These are phyloP conservation scores for Catenaria anguillulae DNA, from an alignment of 371 early-diverging fungal species.

Conservation along the genomic window DNA sequence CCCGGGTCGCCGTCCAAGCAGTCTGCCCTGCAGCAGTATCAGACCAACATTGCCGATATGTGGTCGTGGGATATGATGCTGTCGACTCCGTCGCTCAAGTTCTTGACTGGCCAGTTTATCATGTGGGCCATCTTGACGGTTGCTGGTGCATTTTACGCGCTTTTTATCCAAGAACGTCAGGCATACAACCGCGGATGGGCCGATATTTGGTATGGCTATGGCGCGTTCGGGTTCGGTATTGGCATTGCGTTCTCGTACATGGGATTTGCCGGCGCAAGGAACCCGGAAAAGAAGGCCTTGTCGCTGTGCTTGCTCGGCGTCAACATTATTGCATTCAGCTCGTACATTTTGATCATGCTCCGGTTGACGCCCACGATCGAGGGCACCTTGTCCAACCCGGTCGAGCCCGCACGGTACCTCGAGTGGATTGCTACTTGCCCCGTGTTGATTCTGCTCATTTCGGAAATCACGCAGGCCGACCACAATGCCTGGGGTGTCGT, in stretches of 20 bases:
- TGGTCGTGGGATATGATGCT: not conserved
- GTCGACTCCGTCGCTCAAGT: slow-evolving; percentile 6
- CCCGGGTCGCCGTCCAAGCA: too few species aligned
- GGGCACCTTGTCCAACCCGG: slow-evolving; percentile 14
- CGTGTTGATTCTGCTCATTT: slow-evolving; percentile 17
- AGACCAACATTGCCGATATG: not conserved
- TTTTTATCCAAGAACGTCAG: not conserved
- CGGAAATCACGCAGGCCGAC: slow-evolving; percentile 16
- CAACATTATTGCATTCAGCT: slow-evolving; percentile 9
- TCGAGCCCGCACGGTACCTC: slow-evolving; percentile 18
- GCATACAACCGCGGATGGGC: slow-evolving; percentile 6
- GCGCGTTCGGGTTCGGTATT: slow-evolving; percentile 2
- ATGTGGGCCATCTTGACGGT: not conserved
- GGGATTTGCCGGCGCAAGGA: not conserved
- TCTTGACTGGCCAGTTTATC: not conserved
- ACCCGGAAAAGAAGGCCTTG: slow-evolving; percentile 4
- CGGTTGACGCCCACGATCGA: slow-evolving; percentile 14
- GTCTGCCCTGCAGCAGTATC: not conserved
- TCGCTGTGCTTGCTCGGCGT: slow-evolving; percentile 7
- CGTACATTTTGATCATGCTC: slow-evolving; percentile 12
- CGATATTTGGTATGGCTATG: slow-evolving; percentile 6
- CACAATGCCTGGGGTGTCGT: slow-evolving; percentile 11
- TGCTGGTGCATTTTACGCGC: not conserved
- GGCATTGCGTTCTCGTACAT: slow-evolving; percentile 2
- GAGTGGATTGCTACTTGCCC: slow-evolving; percentile 25